Conservation (phyloP, 306 rosid genomes). For the Rubus idaeus region DNA sequence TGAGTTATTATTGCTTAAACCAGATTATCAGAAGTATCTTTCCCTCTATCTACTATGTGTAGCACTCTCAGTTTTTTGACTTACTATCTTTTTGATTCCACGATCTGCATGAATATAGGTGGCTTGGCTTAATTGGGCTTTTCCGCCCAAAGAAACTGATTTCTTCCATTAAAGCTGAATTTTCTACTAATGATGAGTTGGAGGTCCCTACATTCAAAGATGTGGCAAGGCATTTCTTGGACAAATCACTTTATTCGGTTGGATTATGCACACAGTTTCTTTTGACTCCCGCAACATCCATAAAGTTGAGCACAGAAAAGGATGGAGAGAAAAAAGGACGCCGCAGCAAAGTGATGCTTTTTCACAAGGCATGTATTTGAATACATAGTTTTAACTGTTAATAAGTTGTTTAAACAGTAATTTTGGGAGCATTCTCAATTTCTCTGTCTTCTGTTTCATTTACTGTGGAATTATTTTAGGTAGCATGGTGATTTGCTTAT, state of each 20-base stretch:
- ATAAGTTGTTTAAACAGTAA: conserved; percentile 5
- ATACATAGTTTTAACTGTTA: conserved; percentile 4
- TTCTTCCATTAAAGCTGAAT: conserved; percentile 57
- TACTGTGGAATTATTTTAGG: neutral
- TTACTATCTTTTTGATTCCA: conserved; percentile 14
- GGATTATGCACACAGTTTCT: conserved; percentile 65
- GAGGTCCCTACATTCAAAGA: conserved; percentile 63
- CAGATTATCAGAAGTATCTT: neutral
- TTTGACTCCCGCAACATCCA: conserved; percentile 46
- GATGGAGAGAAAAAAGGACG: conserved; percentile 72
- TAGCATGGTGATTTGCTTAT: neutral
- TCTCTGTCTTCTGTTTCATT: neutral
- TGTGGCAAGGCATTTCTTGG: conserved; percentile 64
- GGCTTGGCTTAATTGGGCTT: conserved; percentile 78
- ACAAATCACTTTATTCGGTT: conserved; percentile 66
- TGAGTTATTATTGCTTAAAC: conserved; percentile 4
- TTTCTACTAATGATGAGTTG: conserved; percentile 40
- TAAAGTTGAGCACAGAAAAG: conserved; percentile 55
- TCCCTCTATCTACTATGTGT: neutral
- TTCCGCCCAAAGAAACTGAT: conserved; percentile 80
- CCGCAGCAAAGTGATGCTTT: conserved; percentile 56
- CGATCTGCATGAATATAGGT: conserved; percentile 48
- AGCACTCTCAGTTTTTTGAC: conserved; percentile 7
- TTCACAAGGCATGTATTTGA: conserved; percentile 52
- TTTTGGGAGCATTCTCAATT: neutral